Base-by-base conservation (phyloP, 805 yeast genomes). In the Candida cerambycidarum region DNA sequence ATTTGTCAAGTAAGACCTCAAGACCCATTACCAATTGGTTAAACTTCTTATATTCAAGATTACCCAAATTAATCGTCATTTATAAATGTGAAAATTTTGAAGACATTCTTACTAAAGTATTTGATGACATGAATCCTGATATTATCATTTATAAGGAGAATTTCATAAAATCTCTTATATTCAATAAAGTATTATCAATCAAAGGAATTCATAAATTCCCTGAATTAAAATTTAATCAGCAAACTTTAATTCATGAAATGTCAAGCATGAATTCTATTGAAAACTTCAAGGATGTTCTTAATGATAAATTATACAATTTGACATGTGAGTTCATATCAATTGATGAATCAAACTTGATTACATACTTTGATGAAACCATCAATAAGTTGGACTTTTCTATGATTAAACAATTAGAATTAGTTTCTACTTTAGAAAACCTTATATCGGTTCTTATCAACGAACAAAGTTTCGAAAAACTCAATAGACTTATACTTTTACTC, bases 401-500 rank as follows among this genome's bases (percentile, higher is more conserved):
- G 35, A 27, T 45, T 2, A 50, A 50, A 12, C 67, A 68, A 47
- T 16, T 44, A 13, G 70, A 65, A 40, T 51, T 63, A 28, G 43
- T 51, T 19, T 41, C 21, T 5, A 33, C 50, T 8, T 39, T 65
- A 5, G 40, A 48, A 5, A 47, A 53, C 10, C 53, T 54, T 3
- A 44, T 65, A 14, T 55, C 57, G 27, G 47, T 56, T 8, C 51
- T 65, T 28, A 56, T 63, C 2, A 27, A 46, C 12, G 60, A 53
- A 23, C 59, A 53, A 34, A 58, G 64, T 36, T 54, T 55, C 39
- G 69, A 70, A 31, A 58, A 65, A 38, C 49, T 70, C 31, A 59
- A 56, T 19, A 64, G 85, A 44, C 53, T 85, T 9, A 67, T 82
- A 28, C 69, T 79, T 9, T 69, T 82, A 0, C 50, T 85, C 8